Evolutionary conservation across 208 protist species (phyloP).

Genomic region (Trypanosoma mega): DNA sequence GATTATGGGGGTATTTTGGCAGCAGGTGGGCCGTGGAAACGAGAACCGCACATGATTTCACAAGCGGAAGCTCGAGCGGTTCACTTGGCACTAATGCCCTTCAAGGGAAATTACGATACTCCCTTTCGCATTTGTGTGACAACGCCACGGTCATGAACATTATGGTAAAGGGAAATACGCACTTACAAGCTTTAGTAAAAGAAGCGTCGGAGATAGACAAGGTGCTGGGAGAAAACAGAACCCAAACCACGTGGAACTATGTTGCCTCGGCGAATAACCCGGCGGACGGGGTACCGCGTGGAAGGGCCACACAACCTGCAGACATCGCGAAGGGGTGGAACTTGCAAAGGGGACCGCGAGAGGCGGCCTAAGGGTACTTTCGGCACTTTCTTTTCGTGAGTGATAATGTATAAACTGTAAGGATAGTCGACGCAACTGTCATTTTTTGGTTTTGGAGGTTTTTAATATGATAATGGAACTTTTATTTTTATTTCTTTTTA

Average conservation of each 20-base stretch:
- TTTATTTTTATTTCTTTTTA: too few relatives aligned
- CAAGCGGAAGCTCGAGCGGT: not conserved
- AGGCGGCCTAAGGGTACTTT: not conserved
- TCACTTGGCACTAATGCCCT: not conserved
- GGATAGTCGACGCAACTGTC: too few relatives aligned
- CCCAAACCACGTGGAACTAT: not conserved
- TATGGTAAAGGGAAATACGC: not conserved
- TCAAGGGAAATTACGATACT: not conserved
- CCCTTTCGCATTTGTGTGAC: not conserved
- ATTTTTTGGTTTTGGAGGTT: too few relatives aligned
- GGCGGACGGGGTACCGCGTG: not conserved
- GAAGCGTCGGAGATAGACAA: not conserved
- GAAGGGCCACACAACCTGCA: not conserved
- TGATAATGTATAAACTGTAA: not conserved
- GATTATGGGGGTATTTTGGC: not conserved
- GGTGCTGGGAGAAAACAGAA: not conserved
- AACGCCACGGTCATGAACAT: not conserved
- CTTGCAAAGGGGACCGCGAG: constrained; percentile 1
- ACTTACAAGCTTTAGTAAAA: not conserved
- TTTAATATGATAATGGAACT: too few relatives aligned
- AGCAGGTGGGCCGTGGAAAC: not conserved
- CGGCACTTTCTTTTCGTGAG: not conserved
- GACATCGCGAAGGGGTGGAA: not conserved
- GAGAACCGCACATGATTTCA: not conserved
- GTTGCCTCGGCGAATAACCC: not conserved